phyloP scores from a whole-genome alignment of 371 early-diverging fungal species.

The Mortierella sp. region DNA sequence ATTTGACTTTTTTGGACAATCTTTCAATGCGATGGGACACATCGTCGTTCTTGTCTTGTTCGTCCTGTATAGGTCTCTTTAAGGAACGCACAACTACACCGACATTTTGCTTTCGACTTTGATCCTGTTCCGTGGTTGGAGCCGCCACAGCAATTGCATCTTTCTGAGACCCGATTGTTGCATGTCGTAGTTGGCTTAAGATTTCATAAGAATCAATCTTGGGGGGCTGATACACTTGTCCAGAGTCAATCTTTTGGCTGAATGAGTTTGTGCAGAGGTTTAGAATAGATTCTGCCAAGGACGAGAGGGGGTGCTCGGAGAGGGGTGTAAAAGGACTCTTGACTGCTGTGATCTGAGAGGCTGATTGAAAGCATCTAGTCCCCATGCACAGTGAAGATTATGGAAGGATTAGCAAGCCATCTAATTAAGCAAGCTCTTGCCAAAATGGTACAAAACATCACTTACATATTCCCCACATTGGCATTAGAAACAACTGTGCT shows the following conservation, averaged over 20 bases:
- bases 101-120: no score
- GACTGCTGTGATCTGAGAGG: slow-evolving; percentile 24
- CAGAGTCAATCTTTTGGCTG: not conserved
- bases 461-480: slow-evolving; percentile 34
- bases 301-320: slow-evolving; percentile 11
- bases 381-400: not conserved
- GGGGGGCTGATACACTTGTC: slow-evolving; percentile 14
- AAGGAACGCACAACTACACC: no score
- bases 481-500: slow-evolving; percentile 19
- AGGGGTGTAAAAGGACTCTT: slow-evolving; percentile 6
- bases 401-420: not conserved
- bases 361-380: slow-evolving; percentile 24
- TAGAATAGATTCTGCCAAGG: slow-evolving; percentile 22
- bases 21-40: no score
- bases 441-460: not conserved
- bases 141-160: not conserved
- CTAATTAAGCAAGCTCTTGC: not conserved
- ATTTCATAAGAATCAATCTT: slow-evolving; percentile 20
- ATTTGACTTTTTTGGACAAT: no score
- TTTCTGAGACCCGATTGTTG: not conserved
- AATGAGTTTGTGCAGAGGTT: slow-evolving; percentile 7
- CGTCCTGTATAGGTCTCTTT: no score
- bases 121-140: no score
- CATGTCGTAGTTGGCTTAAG: slow-evolving; percentile 7
- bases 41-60: no score